Evolutionary conservation across 352 stramenopile species (phyloP).

Genomic region (Globisporangium camurandrum): DNA sequence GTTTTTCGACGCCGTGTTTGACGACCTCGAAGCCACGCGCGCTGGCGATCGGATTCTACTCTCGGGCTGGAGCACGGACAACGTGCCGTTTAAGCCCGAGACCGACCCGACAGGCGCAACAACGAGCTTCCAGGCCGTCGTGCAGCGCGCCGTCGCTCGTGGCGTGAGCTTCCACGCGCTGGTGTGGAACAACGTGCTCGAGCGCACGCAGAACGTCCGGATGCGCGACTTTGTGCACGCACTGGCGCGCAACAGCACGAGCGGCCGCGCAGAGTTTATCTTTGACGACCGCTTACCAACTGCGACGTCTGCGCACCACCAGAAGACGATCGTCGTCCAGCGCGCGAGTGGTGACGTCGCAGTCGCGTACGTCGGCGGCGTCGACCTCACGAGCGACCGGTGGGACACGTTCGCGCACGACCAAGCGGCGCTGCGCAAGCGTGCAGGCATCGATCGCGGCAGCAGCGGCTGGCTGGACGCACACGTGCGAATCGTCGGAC

Average conservation of each 20-base stretch:
- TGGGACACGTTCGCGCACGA: constrained; percentile 56
- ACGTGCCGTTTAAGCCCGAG: constrained; percentile 46
- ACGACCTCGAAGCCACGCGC: constrained; percentile 29
- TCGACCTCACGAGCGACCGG: constrained; percentile 45
- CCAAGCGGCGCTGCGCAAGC: constrained; percentile 24
- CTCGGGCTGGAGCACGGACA: constrained; percentile 48
- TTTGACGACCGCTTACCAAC: constrained; percentile 39
- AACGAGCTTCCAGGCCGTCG: constrained; percentile 27
- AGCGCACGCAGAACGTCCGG: constrained; percentile 39
- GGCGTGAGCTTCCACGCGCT: constrained; percentile 42
- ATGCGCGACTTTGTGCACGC: constrained; percentile 51
- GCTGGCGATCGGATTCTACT: constrained; percentile 33
- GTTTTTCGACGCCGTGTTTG: constrained; percentile 41
- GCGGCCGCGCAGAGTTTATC: constrained; percentile 22
- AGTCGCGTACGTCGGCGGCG: constrained; percentile 40
- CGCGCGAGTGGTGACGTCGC: constrained; percentile 2
- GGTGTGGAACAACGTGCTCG: constrained; percentile 55
- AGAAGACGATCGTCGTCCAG: constrained; percentile 30
- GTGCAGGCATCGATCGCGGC: constrained; percentile 16
- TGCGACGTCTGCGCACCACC: constrained; percentile 28
- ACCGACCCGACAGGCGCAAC: constrained; percentile 12
- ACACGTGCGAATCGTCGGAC: constrained; percentile 31
- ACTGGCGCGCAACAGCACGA: constrained; percentile 8
- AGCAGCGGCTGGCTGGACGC: constrained; percentile 56
- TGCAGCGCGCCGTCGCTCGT: constrained; percentile 20